Evolutionary conservation across 192 early-diverging fungal genomes (phyloP).

Genomic region (Coemansia sp.): DNA sequence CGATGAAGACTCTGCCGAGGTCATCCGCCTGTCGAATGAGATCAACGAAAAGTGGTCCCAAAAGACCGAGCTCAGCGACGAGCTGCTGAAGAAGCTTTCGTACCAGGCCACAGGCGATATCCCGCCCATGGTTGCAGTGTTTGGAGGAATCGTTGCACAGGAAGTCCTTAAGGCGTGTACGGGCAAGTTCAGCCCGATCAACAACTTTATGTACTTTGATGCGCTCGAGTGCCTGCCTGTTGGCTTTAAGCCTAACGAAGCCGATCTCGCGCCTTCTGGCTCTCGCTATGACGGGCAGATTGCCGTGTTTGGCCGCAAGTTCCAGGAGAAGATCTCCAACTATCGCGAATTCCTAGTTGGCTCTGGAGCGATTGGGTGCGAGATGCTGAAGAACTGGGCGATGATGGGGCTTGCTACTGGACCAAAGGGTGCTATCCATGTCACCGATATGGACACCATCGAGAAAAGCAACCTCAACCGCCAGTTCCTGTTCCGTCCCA

Average conservation of each 20-base stretch:
- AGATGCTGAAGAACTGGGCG: constrained; percentile 99
- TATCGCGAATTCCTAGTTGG: constrained; percentile 94
- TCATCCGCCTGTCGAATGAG: constrained; percentile 69
- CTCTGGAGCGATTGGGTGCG: constrained; percentile 98
- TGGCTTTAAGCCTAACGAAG: constrained; percentile 64
- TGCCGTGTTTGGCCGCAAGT: constrained; percentile 92
- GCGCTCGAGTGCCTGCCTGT: constrained; percentile 93
- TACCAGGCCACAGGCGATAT: constrained; percentile 90
- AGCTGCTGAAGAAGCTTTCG: constrained; percentile 83
- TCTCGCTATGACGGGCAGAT: constrained; percentile 96
- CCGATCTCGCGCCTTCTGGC: constrained; percentile 70
- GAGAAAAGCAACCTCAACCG: constrained; percentile 99
- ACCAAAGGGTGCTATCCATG: constrained; percentile 72
- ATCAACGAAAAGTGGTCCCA: constrained; percentile 69
- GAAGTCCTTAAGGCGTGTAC: constrained; percentile 98
- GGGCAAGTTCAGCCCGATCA: constrained; percentile 92
- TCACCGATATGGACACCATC: constrained; percentile 99
- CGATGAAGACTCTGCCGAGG: constrained; percentile 80
- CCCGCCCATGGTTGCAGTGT: constrained; percentile 92
- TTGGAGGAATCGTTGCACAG: constrained; percentile 96
- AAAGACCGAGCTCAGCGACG: constrained; percentile 80
- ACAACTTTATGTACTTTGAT: constrained; percentile 96
- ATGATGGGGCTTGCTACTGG: constrained; percentile 90
- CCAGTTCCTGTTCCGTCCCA: constrained; percentile 95
- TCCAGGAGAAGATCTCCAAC: constrained; percentile 85